Base-by-base conservation (phyloP, 2,329 filamentous ascomycete species). In the Fusarium dimerum region DNA sequence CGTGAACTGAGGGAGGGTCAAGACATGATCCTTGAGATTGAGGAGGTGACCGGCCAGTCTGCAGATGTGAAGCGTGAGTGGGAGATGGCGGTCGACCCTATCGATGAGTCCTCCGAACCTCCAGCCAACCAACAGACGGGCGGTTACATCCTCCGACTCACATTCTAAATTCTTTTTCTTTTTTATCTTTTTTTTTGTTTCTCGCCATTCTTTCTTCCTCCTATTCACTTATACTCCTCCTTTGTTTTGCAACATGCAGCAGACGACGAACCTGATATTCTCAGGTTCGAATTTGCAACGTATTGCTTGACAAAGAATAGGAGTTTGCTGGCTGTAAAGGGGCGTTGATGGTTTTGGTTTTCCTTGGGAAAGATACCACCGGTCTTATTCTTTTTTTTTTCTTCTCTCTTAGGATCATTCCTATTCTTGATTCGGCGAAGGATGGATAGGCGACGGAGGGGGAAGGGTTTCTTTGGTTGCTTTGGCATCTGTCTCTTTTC, bases 1-100 rank as follows among this genome's bases (percentile, higher is more conserved):
- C 82, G 83, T 42, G 88, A 93, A 69, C 78, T 97, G 47, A 83
- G 85, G 2, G 94, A 99, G 73, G 92, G 92, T 32, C 91, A 97
- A 71, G 93, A 96, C 66, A 94, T 97, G 88, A 83, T 87, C 52
- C 80, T 89, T 51, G 87, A 94, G 61, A 78, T 89, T 40, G 68
- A 70, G 16, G 78, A 82, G 60, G 64, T 76, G n/a, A 62, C 69
- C 5, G 72, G 75, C 30, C 63, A 64, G 30, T 44, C 62, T 20
- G 38, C 50, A 10, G 42, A 41, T 26, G 62, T 75, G 39, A 85
- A 85, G 64, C 71, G 76, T 36, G 83, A 86, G 59, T 86, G 82
- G 82, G 82, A 85, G 49, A 85, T 86, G 82, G 74, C 77, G 3
- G 67, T 85, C 29, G 83, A 86, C 51, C 71, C 68, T 13, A 65